These are phyloP conservation scores for Cryptococcus sp. DNA, from an alignment of 1,284 basidiomycete species.

Conservation along the genomic window DNA sequence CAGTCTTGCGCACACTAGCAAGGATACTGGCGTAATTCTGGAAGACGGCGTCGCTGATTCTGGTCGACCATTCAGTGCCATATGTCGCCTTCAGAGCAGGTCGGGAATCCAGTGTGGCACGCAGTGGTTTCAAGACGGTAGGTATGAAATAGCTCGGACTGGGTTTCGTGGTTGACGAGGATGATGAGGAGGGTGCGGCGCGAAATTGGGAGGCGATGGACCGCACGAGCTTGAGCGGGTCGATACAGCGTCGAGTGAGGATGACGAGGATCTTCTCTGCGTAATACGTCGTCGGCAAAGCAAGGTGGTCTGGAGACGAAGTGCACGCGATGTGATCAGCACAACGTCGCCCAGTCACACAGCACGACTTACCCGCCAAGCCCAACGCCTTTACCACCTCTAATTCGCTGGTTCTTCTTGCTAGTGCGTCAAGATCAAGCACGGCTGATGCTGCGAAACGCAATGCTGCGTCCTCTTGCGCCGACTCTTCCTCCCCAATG, in stretches of 20 bases:
- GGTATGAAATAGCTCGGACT: slow-evolving; percentile 78
- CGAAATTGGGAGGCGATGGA: slow-evolving; percentile 83
- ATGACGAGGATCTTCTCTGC: slow-evolving; percentile 68
- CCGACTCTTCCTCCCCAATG: slow-evolving; percentile 33
- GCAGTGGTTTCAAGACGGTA: slow-evolving; percentile 78
- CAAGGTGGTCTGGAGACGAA: slow-evolving; percentile 19
- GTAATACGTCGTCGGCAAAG: slow-evolving; percentile 43
- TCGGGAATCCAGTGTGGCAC: slow-evolving; percentile 68
- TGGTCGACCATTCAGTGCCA: slow-evolving; percentile 61
- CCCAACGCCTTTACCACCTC: slow-evolving; percentile 17
- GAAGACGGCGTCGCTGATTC: slow-evolving; percentile 73
- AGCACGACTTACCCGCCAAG: slow-evolving; percentile 20
- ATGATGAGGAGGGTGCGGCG: slow-evolving; percentile 55
- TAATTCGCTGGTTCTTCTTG: slow-evolving; percentile 18
- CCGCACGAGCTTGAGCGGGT: slow-evolving; percentile 80
- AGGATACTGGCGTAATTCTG: slow-evolving; percentile 63
- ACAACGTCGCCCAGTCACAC: not conserved
- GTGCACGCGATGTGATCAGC: no score
- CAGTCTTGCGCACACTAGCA: slow-evolving; percentile 81
- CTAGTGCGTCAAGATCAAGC: slow-evolving; percentile 37
- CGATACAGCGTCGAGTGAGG: slow-evolving; percentile 74
- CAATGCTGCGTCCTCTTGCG: slow-evolving; percentile 33
- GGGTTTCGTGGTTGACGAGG: slow-evolving; percentile 51
- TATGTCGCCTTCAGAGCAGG: slow-evolving; percentile 61
- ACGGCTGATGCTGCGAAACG: slow-evolving; percentile 37